Evolutionary conservation across 2,329 filamentous ascomycete species (phyloP), one percentile per base, ranked within the genome.

Genomic region (Hymenoscyphus fraxineus): DNA sequence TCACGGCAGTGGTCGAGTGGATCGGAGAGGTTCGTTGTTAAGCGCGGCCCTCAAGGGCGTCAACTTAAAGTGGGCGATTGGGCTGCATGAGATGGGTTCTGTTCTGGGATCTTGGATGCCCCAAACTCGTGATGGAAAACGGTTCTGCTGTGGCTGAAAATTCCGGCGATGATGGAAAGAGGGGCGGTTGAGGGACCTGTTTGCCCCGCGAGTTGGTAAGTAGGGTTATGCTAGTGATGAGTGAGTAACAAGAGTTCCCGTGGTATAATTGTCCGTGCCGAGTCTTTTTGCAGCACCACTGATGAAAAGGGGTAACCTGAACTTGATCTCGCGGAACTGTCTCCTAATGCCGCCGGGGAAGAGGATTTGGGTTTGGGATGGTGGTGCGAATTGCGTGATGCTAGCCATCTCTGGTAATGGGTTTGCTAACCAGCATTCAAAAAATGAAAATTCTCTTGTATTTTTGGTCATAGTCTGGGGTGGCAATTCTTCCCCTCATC

Each of bases 291-390:
- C 27, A 27, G 54, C 54, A 57, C 54, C 54, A 35, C 35, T 57
- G n/a, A 27, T 32, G 44, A 51, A 51, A 51, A 51, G 44, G 44
- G 44, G 44, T 19, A 51, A 9, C 12, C 44, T 51, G 27, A 54
- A 22, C 56, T 31, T 65, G 66, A 61, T 57, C 66, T 68, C 69
- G 67, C 69, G 69, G 67, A 69, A 68, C 40, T 59, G 59, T 44
- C 15, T 64, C 54, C 66, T 47, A 64, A 68, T 67, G 62, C 67
- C 69, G 66, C 66, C 66, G 67, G 67, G 67, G 67, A 69, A 67
- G 51, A 32, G 22, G n/a, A n/a, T 60, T 63, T 60, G 27, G 61
- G 44, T 31, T 60, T 61, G 32, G 32, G 22, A 13, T 41, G 13
- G 57, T 56, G 57, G 32, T 55, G 58, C 57, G 60, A 40, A 62